Percentiles rank a stretch among this genome's conserved stretches.
These are phyloP conservation scores for Actinomucor elegans DNA, from an alignment of 371 early-diverging fungal genomes.

Conservation along the genomic window DNA sequence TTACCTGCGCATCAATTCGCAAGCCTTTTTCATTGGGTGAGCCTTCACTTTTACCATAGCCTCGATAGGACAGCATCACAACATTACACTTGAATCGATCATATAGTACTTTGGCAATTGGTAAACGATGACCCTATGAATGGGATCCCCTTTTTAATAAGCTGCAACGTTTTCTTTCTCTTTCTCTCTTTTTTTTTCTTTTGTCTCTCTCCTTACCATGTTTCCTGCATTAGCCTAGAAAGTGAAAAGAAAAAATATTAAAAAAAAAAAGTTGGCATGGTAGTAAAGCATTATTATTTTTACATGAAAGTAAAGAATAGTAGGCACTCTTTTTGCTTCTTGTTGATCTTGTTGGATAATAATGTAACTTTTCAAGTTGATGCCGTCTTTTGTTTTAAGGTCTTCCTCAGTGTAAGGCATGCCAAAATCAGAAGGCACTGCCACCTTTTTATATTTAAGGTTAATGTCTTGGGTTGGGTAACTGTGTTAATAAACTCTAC, in stretches of 20 bases:
- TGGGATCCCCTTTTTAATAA: no score
- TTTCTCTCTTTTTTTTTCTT: not conserved
- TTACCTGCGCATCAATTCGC: constrained; percentile 83
- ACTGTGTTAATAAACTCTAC: constrained; percentile 34
- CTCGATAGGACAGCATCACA: constrained; percentile 94
- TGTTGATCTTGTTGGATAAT: constrained; percentile 63
- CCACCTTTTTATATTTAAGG: constrained; percentile 49
- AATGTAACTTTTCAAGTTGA: constrained; percentile 78
- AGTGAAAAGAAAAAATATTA: not conserved
- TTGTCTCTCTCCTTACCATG: constrained; percentile 57
- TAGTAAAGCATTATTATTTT: not conserved
- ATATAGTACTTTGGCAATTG: constrained; percentile 79
- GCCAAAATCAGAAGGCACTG: constrained; percentile 70
- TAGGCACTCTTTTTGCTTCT: constrained; percentile 60
- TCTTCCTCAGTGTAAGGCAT: constrained; percentile 75
- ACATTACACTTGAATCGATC: constrained; percentile 74
- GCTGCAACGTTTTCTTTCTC: no score
- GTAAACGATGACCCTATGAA: constrained; percentile 88
- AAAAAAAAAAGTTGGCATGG: not conserved
- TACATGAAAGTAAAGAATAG: constrained; percentile 86
- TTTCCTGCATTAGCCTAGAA: constrained; percentile 92
- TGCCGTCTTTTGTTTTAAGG: constrained; percentile 77
- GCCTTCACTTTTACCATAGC: constrained; percentile 92
- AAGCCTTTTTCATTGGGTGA: constrained; percentile 84
- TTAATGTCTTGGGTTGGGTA: not conserved